phyloP scores from a whole-genome alignment of 139 green algal genomes.

The Tetraselmis chui region DNA sequence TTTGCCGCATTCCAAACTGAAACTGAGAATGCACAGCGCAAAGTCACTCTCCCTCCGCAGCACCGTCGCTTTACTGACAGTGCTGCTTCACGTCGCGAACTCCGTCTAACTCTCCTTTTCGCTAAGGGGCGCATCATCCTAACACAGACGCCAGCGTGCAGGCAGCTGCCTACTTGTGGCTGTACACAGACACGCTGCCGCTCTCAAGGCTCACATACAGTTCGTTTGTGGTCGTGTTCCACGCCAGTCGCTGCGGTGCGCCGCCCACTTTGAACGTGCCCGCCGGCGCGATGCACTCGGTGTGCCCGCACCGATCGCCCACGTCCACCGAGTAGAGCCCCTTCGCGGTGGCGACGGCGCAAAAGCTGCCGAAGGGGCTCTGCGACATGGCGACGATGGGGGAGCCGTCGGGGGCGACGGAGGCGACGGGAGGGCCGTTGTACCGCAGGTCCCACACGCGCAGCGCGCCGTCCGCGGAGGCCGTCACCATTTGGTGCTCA shows the following conservation, averaged over 20 bases:
- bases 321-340: not conserved
- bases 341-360: not conserved
- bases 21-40: no score
- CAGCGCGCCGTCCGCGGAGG: not conserved
- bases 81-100: no score
- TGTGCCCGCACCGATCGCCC: not conserved
- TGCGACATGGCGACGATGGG: not conserved
- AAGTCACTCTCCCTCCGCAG: no score
- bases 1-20: no score
- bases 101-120: no score
- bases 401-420: not conserved
- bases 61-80: no score
- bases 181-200: not conserved
- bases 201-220: not conserved
- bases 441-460: not conserved
- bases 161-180: not conserved
- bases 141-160: no score
- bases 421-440: not conserved
- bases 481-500: not conserved
- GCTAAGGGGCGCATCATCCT: no score
- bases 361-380: not conserved
- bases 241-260: not conserved
- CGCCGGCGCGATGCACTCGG: not conserved
- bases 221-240: not conserved
- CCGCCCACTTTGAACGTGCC: not conserved